phyloP scores from a whole-genome alignment of 768 basidiomycete species.

The Lentinula guzmanii region DNA sequence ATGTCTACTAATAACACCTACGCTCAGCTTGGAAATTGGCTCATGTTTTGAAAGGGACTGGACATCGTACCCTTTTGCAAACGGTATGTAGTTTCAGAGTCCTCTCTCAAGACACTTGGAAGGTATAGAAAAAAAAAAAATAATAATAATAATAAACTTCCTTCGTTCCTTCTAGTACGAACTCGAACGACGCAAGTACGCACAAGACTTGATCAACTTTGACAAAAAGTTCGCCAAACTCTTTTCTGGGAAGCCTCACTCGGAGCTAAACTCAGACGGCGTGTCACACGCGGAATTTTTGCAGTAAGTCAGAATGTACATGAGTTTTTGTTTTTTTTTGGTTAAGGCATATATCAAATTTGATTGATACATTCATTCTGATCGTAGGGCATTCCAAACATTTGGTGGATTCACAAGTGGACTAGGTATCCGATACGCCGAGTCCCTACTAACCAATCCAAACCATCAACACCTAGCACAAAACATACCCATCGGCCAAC shows the following conservation, averaged over 20 bases:
- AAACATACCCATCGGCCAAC: slow-evolving; percentile 43
- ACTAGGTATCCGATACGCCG: slow-evolving; percentile 46
- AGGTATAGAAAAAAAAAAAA: not conserved
- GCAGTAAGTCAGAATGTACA: slow-evolving; percentile 24
- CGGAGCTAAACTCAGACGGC: slow-evolving; percentile 37
- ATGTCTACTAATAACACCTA: not conserved
- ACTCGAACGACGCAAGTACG: slow-evolving; percentile 58
- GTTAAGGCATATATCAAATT: not conserved
- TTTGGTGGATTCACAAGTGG: slow-evolving; percentile 53
- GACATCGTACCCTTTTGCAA: slow-evolving; percentile 38
- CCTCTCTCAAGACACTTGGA: too few species aligned
- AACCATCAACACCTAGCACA: slow-evolving; percentile 30
- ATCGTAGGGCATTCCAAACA: slow-evolving; percentile 40
- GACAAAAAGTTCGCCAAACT: slow-evolving; percentile 59
- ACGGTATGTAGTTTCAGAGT: slow-evolving; percentile 28
- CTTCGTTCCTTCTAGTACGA: slow-evolving; percentile 56
- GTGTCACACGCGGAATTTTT: slow-evolving; percentile 50
- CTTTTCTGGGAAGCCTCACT: slow-evolving; percentile 65
- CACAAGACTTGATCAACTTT: slow-evolving; percentile 67
- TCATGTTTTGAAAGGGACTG: slow-evolving; percentile 51
- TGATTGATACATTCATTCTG: not conserved
- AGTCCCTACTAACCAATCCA: slow-evolving; percentile 37
- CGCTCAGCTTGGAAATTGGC: slow-evolving; percentile 53
- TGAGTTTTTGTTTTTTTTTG: too few species aligned
- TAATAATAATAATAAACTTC: not conserved